Percentiles rank a stretch among this genome's conserved stretches.
phyloP scores from a whole-genome alignment of 139 green algal species.

The Chlamydomonas incerta region DNA sequence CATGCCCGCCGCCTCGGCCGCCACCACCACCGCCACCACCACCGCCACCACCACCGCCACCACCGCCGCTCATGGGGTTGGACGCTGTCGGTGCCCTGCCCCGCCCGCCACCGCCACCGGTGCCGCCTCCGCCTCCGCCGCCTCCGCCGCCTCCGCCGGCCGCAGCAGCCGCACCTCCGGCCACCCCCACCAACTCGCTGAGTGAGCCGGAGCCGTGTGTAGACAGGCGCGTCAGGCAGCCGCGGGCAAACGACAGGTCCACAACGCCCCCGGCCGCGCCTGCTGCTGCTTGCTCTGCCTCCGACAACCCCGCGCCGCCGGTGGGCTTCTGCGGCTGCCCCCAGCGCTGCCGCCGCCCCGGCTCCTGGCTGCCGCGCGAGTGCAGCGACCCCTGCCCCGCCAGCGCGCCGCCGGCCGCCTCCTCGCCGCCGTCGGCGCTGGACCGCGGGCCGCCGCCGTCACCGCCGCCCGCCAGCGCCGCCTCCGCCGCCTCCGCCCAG shows the following conservation, averaged over 20 bases:
- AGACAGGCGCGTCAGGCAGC: slow-evolving; percentile 16
- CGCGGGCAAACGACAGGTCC: slow-evolving; percentile 10
- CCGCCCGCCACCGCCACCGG: no score
- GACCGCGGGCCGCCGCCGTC: no score
- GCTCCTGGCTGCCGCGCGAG: background rate
- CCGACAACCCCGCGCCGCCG: background rate
- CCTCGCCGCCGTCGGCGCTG: no score
- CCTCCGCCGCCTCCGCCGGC: background rate
- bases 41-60: background rate
- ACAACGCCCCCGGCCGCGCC: background rate
- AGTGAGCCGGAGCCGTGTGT: background rate
- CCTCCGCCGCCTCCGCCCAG: no score
- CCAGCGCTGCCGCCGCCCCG: slow-evolving; percentile 14
- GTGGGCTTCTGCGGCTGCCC: background rate
- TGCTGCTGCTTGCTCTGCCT: background rate
- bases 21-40: no score
- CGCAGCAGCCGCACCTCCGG: background rate
- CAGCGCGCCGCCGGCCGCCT: background rate
- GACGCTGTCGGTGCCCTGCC: no score
- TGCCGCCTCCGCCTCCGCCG: background rate
- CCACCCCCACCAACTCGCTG: background rate
- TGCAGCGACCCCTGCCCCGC: background rate
- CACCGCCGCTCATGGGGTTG: no score
- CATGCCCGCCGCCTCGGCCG: background rate
- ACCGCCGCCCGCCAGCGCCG: no score